Evolutionary conservation across 2,329 filamentous ascomycete genomes (phyloP).

Genomic region (Daldinia sp.): DNA sequence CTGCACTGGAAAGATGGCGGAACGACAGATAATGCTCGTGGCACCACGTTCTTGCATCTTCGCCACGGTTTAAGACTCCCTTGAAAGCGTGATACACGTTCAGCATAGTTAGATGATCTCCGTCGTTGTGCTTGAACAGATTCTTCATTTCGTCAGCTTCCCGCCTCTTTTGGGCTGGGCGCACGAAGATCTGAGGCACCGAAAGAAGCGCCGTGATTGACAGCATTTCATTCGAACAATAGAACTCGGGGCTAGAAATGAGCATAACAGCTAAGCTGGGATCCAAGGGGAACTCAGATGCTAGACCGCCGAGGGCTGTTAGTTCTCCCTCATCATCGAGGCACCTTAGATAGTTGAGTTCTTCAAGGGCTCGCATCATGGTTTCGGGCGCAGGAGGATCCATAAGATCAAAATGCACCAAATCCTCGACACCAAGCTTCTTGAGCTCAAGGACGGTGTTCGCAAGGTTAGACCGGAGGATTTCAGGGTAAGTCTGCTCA

Average conservation of each 20-base stretch:
- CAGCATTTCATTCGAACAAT: constrained; percentile 97
- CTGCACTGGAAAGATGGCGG: constrained; percentile 88
- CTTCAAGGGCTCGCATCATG: constrained; percentile 96
- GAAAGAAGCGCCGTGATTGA: constrained; percentile 95
- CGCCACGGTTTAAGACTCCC: constrained; percentile 71
- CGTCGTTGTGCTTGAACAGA: constrained; percentile 90
- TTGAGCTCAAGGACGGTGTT: constrained; percentile 97
- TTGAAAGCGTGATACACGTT: constrained; percentile 99
- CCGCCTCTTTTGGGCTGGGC: constrained; percentile 86
- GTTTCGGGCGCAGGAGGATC: constrained; percentile 98
- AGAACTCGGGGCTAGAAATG: constrained; percentile 96
- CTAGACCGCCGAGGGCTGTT: constrained; percentile 84
- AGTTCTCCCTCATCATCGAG: constrained; percentile 96
- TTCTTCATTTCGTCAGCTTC: constrained; percentile 98
- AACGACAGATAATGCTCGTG: constrained; percentile 95
- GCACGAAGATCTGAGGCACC: constrained; percentile 92
- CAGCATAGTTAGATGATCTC: constrained; percentile 94
- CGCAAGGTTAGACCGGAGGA: constrained; percentile 92
- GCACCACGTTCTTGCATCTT: constrained; percentile 89
- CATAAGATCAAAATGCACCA: constrained; percentile 99
- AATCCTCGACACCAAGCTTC: constrained; percentile 93
- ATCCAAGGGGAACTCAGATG: constrained; percentile 95
- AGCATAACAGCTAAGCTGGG: constrained; percentile 96
- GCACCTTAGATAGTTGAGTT: constrained; percentile 96
- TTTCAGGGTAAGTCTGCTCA: constrained; percentile 96